Percentiles rank a stretch among this genome's conserved stretches.
Conservation (phyloP, 179 eudicot species). For the Nepenthes alata region DNA sequence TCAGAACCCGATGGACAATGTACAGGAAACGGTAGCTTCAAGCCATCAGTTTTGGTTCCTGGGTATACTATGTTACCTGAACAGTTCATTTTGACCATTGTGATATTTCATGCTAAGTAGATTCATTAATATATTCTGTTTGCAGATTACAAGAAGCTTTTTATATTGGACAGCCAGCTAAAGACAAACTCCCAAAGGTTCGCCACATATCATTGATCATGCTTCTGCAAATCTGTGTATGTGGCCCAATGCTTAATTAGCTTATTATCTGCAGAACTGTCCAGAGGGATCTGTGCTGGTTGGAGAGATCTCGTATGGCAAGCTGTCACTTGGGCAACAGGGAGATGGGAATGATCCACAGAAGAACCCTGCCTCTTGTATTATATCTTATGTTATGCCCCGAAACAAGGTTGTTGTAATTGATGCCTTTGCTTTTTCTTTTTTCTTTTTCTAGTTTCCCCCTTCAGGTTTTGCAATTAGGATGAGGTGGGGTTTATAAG, state of each 20-base stretch:
- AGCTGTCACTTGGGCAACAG: slow-evolving; percentile 36
- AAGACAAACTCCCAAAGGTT: slow-evolving; percentile 95
- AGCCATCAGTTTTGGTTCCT: slow-evolving; percentile 61
- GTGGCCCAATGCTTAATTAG: background rate
- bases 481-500: background rate
- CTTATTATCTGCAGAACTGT: slow-evolving; percentile 41
- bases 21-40: slow-evolving; percentile 65
- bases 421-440: background rate
- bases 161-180: slow-evolving; percentile 68
- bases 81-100: background rate
- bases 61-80: slow-evolving; percentile 34
- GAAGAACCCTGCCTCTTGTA: slow-evolving; percentile 65
- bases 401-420: slow-evolving; percentile 54
- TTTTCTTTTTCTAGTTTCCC: background rate
- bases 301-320: slow-evolving; percentile 85
- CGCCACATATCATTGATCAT: background rate
- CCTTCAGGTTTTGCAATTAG: background rate
- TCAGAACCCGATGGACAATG: slow-evolving; percentile 86
- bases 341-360: slow-evolving; percentile 47
- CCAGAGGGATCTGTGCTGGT: slow-evolving; percentile 76
- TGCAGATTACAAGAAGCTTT: slow-evolving; percentile 82
- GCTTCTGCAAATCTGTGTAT: slow-evolving; percentile 1
- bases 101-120: background rate
- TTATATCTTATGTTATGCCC: slow-evolving; percentile 64
- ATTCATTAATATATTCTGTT: slow-evolving; percentile 11